Evolutionary conservation across 225 moss, liverwort and hornwort species (phyloP), one percentile per base, ranked within the genome.

Genomic region (Marchantia paleacea): DNA sequence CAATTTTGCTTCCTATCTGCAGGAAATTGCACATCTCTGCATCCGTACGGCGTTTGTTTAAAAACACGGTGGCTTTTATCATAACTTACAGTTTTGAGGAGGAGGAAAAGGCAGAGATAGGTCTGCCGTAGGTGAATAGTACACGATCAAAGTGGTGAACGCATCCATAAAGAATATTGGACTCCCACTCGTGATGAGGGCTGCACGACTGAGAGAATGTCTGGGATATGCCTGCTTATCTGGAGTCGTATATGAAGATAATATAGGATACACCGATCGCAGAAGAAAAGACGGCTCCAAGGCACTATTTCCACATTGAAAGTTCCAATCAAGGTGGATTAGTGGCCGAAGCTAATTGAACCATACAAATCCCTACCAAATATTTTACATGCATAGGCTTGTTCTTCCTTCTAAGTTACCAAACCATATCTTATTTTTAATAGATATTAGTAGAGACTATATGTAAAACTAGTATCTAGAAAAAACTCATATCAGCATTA

Each of bases 91-190:
- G 48, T 94, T 94, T 81, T 99, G 99, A 29, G 99, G 95, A n/a
- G 99, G 99, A 81, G 99, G 99, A 75, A 95, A 99, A 20, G 99
- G 94, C 81, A 99, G 85, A 31, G 94, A 85, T 18, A 91, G 99
- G 80, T 99, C 99, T 62, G 94, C 99, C 49, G 94, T 99, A 31
- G 99, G 88, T 57, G 99, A 90, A 77, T 99, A 99, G 84, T 99
- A 99, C 63, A 99, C 99, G 80, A 99, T 91, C 26, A 99, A 91
- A n/a, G 92, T 89, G 11, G 99, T 99, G 61, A 94, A 99, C 29
- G 99, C 94, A 82, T 99, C 99, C 88, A 99, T 80, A 80, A 99
- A 99, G 84, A 99, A 99, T 69, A 99, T 99, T 63, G 99, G 99
- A 82, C 95, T 95, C 83, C 95, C 99, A 86, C 99, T 95, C 50